Evolutionary conservation across 352 stramenopile genomes (phyloP), one percentile per base, ranked within the genome.

Genomic region (Thalassiosira oceanica): DNA sequence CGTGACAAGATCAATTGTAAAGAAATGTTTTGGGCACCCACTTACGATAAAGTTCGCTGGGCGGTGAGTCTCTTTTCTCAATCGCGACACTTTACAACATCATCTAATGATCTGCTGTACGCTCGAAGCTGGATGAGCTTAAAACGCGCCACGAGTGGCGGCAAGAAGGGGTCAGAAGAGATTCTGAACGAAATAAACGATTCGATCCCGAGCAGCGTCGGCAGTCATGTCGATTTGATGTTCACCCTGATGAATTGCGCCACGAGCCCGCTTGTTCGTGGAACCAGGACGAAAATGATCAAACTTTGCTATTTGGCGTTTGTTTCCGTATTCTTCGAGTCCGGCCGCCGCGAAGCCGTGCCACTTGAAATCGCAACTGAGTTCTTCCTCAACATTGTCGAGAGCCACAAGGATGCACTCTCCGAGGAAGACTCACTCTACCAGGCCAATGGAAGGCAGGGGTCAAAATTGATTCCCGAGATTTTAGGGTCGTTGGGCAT

Each of bases 241-340:
- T 85, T 78, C 50, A 56, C 77, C 36, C 74, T 88, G 48, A 50
- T 88, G 63, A 69, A 60, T 29, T 63, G 74, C 61, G 80, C 77
- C 54, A 66, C 83, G 24, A 76, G 66, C 13, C 80, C 80, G 18
- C 66, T 72, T 10, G 79, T 88, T 35, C 78, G 81, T 37, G 80
- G 77, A 16, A 49, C 78, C 23, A 46, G 61, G 57, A 85, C 80
- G 35, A 84, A 74, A 48, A 84, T 84, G 29, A 80, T 88, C 45
- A 80, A 80, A 20, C 70, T 85, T 31, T 88, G 80, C 33, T 79
- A 86, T 50, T 65, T 70, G 15, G 74, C 77, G 0, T 82, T 88
- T 39, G 61, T 86, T 10, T 23, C 49, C 13, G 74, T 88, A 8
- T 86, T 88, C 46, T 66, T 69, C 11, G 63, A 72, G 35, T 67